phyloP scores from a whole-genome alignment of 441 rosid species.

The Syzygium malaccense region DNA sequence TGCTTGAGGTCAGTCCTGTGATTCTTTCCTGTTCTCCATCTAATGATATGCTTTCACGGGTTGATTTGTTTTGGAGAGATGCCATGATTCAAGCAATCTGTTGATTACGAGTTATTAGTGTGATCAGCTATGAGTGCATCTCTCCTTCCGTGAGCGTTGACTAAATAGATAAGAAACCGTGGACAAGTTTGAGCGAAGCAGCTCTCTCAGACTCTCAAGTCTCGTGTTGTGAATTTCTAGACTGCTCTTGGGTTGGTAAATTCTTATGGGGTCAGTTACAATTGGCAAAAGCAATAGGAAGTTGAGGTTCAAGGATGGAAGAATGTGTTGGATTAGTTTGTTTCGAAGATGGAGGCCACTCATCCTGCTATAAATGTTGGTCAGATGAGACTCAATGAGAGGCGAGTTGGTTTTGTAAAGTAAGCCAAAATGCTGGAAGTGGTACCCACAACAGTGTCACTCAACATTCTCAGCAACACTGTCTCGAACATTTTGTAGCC shows the following conservation, averaged over 20 bases:
- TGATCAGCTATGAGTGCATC: background rate
- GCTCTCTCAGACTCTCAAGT: background rate
- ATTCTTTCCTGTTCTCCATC: background rate
- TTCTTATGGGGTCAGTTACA: background rate
- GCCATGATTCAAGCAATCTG: background rate
- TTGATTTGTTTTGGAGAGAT: background rate
- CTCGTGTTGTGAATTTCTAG: background rate
- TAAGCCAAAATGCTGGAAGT: background rate
- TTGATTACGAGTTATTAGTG: background rate
- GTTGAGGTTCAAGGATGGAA: background rate
- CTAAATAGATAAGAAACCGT: background rate
- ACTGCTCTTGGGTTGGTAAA: background rate
- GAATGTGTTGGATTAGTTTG: background rate
- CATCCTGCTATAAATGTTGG: background rate
- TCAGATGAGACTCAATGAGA: background rate
- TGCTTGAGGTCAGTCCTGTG: slow-evolving; percentile 29
- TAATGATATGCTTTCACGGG: background rate
- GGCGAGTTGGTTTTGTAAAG: background rate
- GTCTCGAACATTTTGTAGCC: background rate
- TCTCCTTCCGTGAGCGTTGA: background rate
- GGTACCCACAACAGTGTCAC: background rate
- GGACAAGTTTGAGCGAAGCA: background rate
- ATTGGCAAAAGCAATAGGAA: background rate
- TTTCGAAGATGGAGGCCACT: background rate
- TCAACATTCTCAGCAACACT: background rate